phyloP scores from a whole-genome alignment of 2,329 filamentous ascomycete species.

The Epichloe coenophiala region DNA sequence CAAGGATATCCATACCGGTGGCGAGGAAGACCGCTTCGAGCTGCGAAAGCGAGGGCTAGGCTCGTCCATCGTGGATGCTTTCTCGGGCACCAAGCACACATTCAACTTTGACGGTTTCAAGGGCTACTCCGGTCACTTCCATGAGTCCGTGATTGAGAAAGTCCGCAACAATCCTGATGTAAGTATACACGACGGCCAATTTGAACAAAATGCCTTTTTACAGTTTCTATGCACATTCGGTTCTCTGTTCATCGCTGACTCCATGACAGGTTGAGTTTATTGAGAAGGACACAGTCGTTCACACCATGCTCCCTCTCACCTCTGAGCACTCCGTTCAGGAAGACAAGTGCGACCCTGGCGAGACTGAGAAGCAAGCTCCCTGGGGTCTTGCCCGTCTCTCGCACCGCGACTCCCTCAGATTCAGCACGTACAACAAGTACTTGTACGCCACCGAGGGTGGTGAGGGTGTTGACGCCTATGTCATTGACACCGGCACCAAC shows the following conservation, averaged over 20 bases:
- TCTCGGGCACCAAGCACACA: constrained; percentile 85
- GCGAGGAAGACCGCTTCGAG: constrained; percentile 61
- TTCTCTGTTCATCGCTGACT: neutral
- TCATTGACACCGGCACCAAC: constrained; percentile 97
- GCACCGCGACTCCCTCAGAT: constrained; percentile 74
- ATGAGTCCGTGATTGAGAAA: constrained; percentile 82
- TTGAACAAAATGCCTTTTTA: neutral
- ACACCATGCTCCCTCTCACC: constrained; percentile 50
- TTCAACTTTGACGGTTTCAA: constrained; percentile 81
- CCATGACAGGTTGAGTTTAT: constrained; percentile 74
- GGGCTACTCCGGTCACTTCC: constrained; percentile 93
- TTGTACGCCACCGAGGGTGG: constrained; percentile 79
- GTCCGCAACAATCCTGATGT: constrained; percentile 93
- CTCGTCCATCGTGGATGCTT: constrained; percentile 53
- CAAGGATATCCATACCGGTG: constrained; percentile 63
- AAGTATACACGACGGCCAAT: constrained; percentile 34
- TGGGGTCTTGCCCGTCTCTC: constrained; percentile 98
- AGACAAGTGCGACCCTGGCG: constrained; percentile 31
- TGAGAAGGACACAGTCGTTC: constrained; percentile 87
- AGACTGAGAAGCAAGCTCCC: constrained; percentile 83
- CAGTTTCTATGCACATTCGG: neutral
- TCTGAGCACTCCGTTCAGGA: constrained; percentile 23
- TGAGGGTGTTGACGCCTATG: constrained; percentile 96
- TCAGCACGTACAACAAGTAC: constrained; percentile 97
- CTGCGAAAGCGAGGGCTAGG: constrained; percentile 80